A percentile compares a stretch with the other conserved stretches of the same genome.
Evolutionary conservation across 352 stramenopile species (phyloP).

Genomic region (Pythium grandisporangium): DNA sequence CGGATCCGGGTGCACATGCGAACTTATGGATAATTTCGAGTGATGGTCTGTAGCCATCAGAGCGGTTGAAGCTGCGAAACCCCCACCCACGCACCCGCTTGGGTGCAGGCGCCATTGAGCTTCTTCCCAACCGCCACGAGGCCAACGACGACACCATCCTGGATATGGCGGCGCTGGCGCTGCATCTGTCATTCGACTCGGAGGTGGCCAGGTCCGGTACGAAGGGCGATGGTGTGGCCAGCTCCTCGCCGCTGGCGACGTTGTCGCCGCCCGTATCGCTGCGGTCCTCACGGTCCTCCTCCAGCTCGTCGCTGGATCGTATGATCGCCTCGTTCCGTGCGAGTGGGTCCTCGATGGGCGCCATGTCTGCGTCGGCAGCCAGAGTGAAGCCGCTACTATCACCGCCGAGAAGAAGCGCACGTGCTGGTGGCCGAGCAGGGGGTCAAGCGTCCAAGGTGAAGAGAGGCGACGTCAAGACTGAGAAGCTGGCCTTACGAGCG

Average conservation of each 20-base stretch:
- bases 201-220: no score
- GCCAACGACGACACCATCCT: background rate
- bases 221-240: slow-evolving; percentile 4
- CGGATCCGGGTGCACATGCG: no score
- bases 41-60: no score
- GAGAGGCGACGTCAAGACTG: background rate
- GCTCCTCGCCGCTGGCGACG: slow-evolving; percentile 4
- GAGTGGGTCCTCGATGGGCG: slow-evolving; percentile 13
- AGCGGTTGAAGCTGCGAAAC: no score
- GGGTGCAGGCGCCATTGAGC: background rate
- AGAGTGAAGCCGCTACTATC: background rate
- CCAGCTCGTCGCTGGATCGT: slow-evolving; percentile 25
- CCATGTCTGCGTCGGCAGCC: background rate
- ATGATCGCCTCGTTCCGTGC: slow-evolving; percentile 39
- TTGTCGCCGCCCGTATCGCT: slow-evolving; percentile 2
- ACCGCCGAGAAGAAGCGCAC: background rate
- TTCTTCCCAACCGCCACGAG: background rate
- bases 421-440: background rate
- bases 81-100: no score
- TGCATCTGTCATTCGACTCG: background rate
- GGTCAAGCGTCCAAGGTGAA: background rate
- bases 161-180: background rate
- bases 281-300: no score
- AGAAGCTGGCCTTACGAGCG: background rate
- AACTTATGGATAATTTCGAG: no score